Evolutionary conservation across 148 eudicot genomes (phyloP).

Genomic region (Chenopodium quinoa): DNA sequence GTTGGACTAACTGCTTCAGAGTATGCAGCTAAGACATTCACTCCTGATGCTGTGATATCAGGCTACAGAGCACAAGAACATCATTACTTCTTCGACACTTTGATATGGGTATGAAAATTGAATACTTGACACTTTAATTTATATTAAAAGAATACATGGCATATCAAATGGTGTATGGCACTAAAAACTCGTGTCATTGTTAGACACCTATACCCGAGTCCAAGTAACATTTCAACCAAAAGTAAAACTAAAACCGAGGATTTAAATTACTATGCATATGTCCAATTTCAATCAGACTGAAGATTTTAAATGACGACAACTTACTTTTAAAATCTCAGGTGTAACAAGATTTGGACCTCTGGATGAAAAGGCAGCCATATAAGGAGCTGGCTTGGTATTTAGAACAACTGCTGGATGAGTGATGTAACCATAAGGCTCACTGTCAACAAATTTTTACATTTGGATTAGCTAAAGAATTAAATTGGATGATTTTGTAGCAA

Average conservation of each 20-base stretch:
- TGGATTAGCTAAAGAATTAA: no score
- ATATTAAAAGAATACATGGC: no score
- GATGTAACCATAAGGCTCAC: slow-evolving; percentile 37
- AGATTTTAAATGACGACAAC: not conserved
- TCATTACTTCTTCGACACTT: no score
- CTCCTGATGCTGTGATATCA: slow-evolving; percentile 79
- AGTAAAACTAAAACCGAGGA: no score
- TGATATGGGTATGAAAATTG: no score
- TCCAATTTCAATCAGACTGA: no score
- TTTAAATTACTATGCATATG: no score
- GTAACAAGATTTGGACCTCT: slow-evolving; percentile 61
- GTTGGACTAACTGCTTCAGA: slow-evolving; percentile 41
- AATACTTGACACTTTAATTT: no score
- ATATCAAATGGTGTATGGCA: no score
- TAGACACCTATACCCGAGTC: no score
- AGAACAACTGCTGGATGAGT: slow-evolving; percentile 19
- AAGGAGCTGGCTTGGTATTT: slow-evolving; percentile 53
- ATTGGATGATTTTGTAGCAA: not conserved
- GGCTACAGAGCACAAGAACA: slow-evolving; percentile 38
- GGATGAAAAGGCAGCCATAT: slow-evolving; percentile 66
- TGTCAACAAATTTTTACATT: not conserved
- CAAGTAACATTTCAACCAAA: no score
- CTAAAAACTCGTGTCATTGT: no score
- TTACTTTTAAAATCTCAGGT: slow-evolving; percentile 63
- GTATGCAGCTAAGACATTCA: slow-evolving; percentile 59